Conservation (phyloP, 768 basidiomycete species). For the Trametes cubensis region DNA sequence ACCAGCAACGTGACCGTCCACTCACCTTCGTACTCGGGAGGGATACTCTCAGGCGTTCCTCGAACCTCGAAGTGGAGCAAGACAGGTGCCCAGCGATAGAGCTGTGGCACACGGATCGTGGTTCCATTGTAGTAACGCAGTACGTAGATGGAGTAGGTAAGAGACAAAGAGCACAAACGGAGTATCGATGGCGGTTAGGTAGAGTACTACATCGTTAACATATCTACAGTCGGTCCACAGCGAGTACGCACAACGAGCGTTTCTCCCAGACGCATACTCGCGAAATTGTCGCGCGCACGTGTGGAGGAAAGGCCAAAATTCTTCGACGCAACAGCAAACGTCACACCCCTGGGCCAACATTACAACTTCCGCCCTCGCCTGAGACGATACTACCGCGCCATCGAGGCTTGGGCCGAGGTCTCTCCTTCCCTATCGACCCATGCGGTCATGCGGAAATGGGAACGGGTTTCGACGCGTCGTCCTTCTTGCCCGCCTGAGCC, state of each 20-base stretch:
- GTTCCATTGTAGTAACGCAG: not conserved
- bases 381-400: not conserved
- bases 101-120: not conserved
- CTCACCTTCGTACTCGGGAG: too few relatives aligned
- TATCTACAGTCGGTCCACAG: constrained; percentile 11
- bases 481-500: constrained; percentile 66
- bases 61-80: too few relatives aligned
- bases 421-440: not conserved
- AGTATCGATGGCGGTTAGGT: constrained; percentile 2
- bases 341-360: too few relatives aligned
- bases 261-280: not conserved
- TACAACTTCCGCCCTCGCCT: too few relatives aligned
- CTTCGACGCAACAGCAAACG: too few relatives aligned
- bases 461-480: constrained; percentile 51
- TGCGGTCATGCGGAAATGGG: constrained; percentile 37
- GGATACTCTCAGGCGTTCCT: too few relatives aligned
- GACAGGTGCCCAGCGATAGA: too few relatives aligned
- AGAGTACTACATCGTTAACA: constrained; percentile 20
- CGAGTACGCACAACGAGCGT: not conserved
- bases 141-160: not conserved
- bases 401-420: not conserved
- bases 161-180: not conserved
- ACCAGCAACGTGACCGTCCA: too few relatives aligned
- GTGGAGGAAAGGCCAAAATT: not conserved
- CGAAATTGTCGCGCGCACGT: not conserved